Evolutionary conservation across 2,329 filamentous ascomycete genomes (phyloP).

Genomic region (Diaporthe sp.): DNA sequence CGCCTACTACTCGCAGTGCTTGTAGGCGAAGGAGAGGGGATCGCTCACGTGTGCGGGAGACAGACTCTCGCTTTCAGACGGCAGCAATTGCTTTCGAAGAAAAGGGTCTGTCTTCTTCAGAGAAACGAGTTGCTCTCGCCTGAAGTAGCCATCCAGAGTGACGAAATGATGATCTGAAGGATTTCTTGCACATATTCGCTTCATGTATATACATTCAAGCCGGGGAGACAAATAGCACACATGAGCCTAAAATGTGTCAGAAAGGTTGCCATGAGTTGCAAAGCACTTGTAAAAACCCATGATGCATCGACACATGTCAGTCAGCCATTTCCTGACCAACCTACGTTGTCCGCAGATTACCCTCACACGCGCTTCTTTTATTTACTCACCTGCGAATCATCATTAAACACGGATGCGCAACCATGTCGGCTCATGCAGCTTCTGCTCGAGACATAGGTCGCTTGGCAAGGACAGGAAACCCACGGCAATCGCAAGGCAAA

Average conservation of each 20-base stretch:
- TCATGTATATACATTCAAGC: background rate
- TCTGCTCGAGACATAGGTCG: too few species aligned
- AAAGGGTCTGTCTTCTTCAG: background rate
- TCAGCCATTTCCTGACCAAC: too few species aligned
- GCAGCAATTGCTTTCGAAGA: background rate
- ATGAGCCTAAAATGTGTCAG: background rate
- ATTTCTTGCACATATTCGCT: background rate
- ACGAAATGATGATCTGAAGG: too few species aligned
- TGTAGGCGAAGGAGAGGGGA: conserved; percentile 38
- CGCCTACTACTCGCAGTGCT: conserved; percentile 54
- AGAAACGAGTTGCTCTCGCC: background rate
- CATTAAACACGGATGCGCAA: background rate
- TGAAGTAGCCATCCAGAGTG: background rate
- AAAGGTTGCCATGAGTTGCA: background rate
- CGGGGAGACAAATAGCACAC: background rate
- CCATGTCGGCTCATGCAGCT: background rate
- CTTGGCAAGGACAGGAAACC: background rate
- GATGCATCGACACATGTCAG: background rate
- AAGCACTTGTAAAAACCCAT: background rate
- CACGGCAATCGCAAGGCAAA: background rate
- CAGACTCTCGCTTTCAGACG: background rate
- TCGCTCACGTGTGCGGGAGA: background rate
- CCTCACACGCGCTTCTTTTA: too few species aligned
- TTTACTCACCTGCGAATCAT: background rate
- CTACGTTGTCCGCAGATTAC: too few species aligned